Conservation (phyloP, 2,329 filamentous ascomycete genomes). For the Clarireedia paspali region DNA sequence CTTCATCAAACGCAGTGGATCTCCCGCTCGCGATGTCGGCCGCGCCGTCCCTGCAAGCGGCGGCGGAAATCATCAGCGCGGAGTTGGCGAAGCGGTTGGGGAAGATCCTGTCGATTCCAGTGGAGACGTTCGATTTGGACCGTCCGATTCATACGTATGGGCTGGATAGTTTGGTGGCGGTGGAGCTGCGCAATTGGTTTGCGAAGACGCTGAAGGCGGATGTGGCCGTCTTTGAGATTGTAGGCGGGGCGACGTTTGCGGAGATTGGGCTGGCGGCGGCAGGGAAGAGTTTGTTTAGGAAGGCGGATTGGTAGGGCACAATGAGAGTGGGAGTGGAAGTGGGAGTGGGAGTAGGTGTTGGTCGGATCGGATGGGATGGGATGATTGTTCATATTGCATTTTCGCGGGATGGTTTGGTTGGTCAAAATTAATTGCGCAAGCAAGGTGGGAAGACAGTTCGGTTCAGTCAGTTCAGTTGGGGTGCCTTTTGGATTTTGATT, state of each 20-base stretch:
- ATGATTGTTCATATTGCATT: too few relatives aligned
- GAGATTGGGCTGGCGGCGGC: not conserved
- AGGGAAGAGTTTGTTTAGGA: not conserved
- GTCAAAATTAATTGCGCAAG: too few relatives aligned
- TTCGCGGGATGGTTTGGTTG: too few relatives aligned
- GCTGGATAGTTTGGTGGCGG: slow-evolving; percentile 23
- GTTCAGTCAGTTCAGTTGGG: too few relatives aligned
- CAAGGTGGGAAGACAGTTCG: too few relatives aligned
- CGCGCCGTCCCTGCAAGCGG: not conserved
- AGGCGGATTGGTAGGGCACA: not conserved
- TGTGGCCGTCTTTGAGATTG: not conserved
- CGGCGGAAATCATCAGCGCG: not conserved
- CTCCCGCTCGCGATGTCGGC: not conserved
- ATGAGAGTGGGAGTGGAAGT: too few relatives aligned
- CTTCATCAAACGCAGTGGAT: not conserved
- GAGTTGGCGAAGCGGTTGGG: slow-evolving; percentile 32
- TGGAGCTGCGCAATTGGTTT: slow-evolving; percentile 34
- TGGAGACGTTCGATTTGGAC: slow-evolving; percentile 35
- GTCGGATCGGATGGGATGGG: too few relatives aligned
- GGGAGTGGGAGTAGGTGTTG: not conserved
- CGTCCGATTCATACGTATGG: slow-evolving; percentile 34
- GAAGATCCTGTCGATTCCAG: slow-evolving; percentile 37
- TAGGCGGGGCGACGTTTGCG: not conserved
- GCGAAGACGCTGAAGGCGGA: not conserved
- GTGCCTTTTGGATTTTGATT: too few relatives aligned